phyloP scores from a whole-genome alignment of 441 rosid species.

The Erodium moschatum region DNA sequence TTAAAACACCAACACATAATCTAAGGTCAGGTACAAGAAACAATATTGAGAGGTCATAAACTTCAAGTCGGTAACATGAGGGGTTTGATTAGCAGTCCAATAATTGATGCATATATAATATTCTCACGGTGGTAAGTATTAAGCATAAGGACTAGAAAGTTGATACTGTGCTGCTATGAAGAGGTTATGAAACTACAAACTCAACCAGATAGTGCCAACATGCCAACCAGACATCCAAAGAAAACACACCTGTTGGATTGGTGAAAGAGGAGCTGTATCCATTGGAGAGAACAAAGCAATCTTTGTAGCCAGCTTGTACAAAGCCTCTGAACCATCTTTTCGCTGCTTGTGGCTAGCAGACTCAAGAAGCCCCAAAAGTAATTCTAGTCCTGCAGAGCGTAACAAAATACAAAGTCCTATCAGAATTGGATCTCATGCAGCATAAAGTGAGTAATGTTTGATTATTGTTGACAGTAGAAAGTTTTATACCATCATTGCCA shows the following conservation, averaged over 20 bases:
- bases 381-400: conserved; percentile 38
- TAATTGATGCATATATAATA: too few species aligned
- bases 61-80: background rate
- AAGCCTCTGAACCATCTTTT: conserved; percentile 44
- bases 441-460: background rate
- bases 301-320: conserved; percentile 46
- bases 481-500: conserved; percentile 42
- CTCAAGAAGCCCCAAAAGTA: conserved; percentile 44
- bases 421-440: background rate
- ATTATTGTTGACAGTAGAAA: conserved; percentile 6
- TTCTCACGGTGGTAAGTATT: too few species aligned
- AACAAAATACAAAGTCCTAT: background rate
- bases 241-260: conserved; percentile 39
- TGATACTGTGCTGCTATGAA: background rate
- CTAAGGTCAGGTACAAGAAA: background rate
- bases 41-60: background rate
- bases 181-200: background rate
- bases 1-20: background rate
- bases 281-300: conserved; percentile 37
- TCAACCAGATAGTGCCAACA: background rate
- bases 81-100: too few species aligned
- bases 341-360: conserved; percentile 41
- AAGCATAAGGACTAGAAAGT: too few species aligned
- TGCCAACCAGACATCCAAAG: background rate
- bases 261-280: conserved; percentile 58